These are phyloP conservation scores for Candida suzukii DNA, from an alignment of 805 yeast genomes.

Conservation along the genomic window DNA sequence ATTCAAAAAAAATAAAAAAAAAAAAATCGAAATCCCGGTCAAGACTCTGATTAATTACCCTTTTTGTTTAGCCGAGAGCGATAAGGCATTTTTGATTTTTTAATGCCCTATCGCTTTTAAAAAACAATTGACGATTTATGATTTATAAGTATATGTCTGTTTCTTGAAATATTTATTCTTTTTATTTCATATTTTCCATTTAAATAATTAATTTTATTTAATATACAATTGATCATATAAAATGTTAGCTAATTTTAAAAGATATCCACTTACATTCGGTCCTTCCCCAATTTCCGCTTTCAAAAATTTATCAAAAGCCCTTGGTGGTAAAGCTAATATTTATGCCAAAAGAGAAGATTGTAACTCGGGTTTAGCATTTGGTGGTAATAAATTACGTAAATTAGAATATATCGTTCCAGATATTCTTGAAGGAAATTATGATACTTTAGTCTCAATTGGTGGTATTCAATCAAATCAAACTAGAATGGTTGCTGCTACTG, in stretches of 20 bases:
- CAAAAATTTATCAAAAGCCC: constrained; percentile 19
- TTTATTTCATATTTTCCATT: too few species aligned
- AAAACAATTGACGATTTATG: too few species aligned
- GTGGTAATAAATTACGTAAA: constrained; percentile 27
- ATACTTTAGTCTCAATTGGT: constrained; percentile 28
- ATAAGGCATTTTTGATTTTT: too few species aligned
- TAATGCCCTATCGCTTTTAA: too few species aligned
- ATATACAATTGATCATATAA: neutral
- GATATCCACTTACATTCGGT: constrained; percentile 24
- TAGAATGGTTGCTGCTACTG: constrained; percentile 29
- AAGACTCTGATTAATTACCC: too few species aligned
- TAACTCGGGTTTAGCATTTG: constrained; percentile 28
- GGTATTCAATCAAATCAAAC: constrained; percentile 30
- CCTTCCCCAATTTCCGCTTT: constrained; percentile 28
- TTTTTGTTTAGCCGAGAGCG: too few species aligned
- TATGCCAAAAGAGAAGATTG: constrained; percentile 29
- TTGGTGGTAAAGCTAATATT: constrained; percentile 26
- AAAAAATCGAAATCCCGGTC: too few species aligned
- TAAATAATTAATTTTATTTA: too few species aligned
- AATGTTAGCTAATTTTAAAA: constrained; percentile 14
- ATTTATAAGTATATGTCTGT: too few species aligned
- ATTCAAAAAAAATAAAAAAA: too few species aligned
- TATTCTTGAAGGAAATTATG: constrained; percentile 25
- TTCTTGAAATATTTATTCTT: too few species aligned
- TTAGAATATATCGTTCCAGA: constrained; percentile 29